phyloP scores from a whole-genome alignment of 2,329 filamentous ascomycete species.

The Aplosporella prunicola region DNA sequence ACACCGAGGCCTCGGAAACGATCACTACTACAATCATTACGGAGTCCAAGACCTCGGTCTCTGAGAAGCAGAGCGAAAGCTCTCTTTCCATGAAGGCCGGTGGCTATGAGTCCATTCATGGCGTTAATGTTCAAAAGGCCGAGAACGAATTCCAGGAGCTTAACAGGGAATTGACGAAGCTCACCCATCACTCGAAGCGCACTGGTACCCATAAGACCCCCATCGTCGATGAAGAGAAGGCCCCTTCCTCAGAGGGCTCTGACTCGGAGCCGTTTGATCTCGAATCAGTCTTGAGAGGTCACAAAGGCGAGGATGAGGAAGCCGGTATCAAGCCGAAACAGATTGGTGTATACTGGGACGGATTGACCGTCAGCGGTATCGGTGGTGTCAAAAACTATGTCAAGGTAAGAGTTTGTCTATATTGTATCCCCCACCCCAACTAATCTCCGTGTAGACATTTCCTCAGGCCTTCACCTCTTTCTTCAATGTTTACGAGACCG shows the following conservation, averaged over 20 bases:
- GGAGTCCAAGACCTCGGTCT: background rate
- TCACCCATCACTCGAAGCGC: constrained; percentile 32
- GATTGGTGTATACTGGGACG: constrained; percentile 64
- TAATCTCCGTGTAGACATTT: constrained; percentile 47
- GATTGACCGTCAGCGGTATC: constrained; percentile 64
- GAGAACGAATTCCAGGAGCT: constrained; percentile 63
- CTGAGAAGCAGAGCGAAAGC: constrained; percentile 7
- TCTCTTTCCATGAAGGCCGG: background rate
- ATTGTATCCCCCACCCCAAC: background rate
- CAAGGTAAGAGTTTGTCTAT: constrained; percentile 22
- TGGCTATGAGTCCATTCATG: constrained; percentile 1
- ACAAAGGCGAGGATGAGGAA: constrained; percentile 59
- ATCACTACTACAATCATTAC: background rate
- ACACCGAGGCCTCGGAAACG: too few relatives aligned
- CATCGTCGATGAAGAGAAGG: constrained; percentile 51
- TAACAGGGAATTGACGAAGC: constrained; percentile 37
- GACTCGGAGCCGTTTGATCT: constrained; percentile 61
- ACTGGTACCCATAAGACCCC: constrained; percentile 35
- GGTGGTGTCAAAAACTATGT: constrained; percentile 64
- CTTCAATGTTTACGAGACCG: constrained; percentile 61
- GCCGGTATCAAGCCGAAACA: constrained; percentile 75
- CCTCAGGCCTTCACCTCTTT: constrained; percentile 68
- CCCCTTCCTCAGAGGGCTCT: constrained; percentile 19
- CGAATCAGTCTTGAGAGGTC: constrained; percentile 62
- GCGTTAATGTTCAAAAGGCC: constrained; percentile 51